A percentile compares a stretch with the other conserved stretches of the same genome.
Conservation (phyloP, 2,329 filamentous ascomycete genomes). For the Scleromitrula shiraiana region DNA sequence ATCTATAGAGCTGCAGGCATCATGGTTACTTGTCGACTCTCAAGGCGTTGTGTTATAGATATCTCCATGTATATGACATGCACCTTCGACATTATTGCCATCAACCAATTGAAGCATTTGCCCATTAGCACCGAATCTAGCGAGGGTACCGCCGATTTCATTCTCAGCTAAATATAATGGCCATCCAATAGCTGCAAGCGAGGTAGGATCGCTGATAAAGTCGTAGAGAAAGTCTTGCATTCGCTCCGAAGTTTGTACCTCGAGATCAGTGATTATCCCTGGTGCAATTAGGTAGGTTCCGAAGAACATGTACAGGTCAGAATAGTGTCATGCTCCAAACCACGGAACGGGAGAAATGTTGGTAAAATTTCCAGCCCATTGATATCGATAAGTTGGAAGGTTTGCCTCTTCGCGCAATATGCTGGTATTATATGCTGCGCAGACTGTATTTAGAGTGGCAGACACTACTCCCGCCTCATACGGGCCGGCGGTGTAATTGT, state of each 20-base stretch:
- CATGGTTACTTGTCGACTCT: not conserved
- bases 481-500: conserved; percentile 7
- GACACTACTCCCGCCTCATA: not conserved
- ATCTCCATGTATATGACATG: conserved; percentile 7
- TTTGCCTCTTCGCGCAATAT: conserved; percentile 3
- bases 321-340: conserved; percentile 12
- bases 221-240: conserved; percentile 6
- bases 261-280: conserved; percentile 2
- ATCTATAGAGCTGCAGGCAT: too few relatives aligned
- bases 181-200: not conserved
- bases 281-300: conserved; percentile 6
- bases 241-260: conserved; percentile 1
- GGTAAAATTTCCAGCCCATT: conserved; percentile 28
- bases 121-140: conserved; percentile 7
- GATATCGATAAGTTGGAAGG: conserved; percentile 23
- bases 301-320: conserved; percentile 13
- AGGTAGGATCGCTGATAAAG: not conserved
- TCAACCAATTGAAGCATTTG: conserved; percentile 3
- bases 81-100: conserved; percentile 9
- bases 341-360: conserved; percentile 22
- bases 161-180: not conserved
- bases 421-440: conserved; percentile 8
- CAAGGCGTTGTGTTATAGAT: conserved; percentile 5
- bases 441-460: not conserved
- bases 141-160: not conserved